A percentile compares a stretch with the other conserved stretches of the same genome.
Conservation (phyloP, 768 basidiomycete species). For the Galerina sulciceps region DNA sequence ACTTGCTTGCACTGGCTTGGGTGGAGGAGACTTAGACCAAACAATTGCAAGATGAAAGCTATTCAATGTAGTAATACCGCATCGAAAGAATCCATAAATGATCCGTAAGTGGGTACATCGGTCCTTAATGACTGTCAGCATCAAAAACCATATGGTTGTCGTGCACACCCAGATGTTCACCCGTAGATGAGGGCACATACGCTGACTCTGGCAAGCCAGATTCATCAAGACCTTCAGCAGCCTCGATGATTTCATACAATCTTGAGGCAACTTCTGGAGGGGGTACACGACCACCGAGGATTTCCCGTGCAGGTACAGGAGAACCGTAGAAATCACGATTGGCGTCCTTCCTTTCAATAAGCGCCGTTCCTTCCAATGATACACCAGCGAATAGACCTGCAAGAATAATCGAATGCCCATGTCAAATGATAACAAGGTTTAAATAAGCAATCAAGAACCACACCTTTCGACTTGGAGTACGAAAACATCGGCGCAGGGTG, state of each 20-base stretch:
- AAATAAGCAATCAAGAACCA: not conserved
- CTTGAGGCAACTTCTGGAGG: constrained; percentile 95
- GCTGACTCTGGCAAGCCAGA: constrained; percentile 74
- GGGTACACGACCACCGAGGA: constrained; percentile 91
- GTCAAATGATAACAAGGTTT: constrained; percentile 2
- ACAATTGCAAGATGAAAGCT: no score
- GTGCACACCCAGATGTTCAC: constrained; percentile 55
- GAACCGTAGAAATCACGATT: constrained; percentile 98
- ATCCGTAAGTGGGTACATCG: no score
- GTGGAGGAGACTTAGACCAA: no score
- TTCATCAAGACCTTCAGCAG: constrained; percentile 93
- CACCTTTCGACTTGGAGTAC: constrained; percentile 95
- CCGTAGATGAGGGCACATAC: constrained; percentile 73
- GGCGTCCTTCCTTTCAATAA: constrained; percentile 95
- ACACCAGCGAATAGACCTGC: constrained; percentile 92
- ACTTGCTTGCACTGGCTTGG: no score
- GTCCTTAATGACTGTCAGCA: constrained; percentile 50
- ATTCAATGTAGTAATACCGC: not conserved
- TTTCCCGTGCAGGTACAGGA: constrained; percentile 84
- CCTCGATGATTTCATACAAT: constrained; percentile 96
- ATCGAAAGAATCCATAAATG: not conserved
- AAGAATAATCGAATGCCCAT: not conserved
- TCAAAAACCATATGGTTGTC: constrained; percentile 70
- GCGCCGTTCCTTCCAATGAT: constrained; percentile 90
- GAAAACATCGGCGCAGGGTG: constrained; percentile 98